A percentile compares a stretch with the other conserved stretches of the same genome.
Conservation (phyloP, 345 rosid genomes). For the Eucalyptus urophylla region DNA sequence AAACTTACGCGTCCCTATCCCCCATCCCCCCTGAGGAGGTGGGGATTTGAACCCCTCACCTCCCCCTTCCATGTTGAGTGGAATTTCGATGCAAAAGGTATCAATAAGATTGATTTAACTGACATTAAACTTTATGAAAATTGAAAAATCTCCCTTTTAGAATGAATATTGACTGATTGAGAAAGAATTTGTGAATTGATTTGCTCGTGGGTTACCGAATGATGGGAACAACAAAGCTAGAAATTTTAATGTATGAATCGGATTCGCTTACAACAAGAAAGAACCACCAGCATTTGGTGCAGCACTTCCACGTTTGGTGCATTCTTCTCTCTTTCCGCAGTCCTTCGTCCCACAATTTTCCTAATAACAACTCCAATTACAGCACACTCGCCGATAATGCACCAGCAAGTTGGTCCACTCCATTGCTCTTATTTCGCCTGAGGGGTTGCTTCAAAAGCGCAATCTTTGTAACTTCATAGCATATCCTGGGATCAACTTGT, state of each 20-base stretch:
- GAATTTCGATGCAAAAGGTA: background rate
- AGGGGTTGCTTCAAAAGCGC: too few species aligned
- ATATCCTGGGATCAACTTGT: background rate
- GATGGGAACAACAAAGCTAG: background rate
- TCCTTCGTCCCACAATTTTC: background rate
- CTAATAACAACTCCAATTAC: background rate
- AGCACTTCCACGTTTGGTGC: background rate
- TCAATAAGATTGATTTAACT: background rate
- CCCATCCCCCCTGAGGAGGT: too few species aligned
- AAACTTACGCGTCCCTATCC: too few species aligned
- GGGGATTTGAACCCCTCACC: too few species aligned
- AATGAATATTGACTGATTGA: background rate
- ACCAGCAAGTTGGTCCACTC: fast-evolving
- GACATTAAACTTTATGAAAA: background rate
- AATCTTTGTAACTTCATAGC: too few species aligned
- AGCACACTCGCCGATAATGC: background rate
- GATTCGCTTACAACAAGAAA: background rate
- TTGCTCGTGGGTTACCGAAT: background rate
- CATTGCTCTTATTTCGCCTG: background rate
- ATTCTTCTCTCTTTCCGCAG: background rate
- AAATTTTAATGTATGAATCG: background rate
- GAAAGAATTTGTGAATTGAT: background rate
- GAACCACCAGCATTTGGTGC: background rate
- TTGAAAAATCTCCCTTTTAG: background rate
- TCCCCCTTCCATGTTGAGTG: too few species aligned